Evolutionary conservation across 1,139 yeast species (phyloP).

Genomic region (Hemisphaericaspora subhashii): DNA sequence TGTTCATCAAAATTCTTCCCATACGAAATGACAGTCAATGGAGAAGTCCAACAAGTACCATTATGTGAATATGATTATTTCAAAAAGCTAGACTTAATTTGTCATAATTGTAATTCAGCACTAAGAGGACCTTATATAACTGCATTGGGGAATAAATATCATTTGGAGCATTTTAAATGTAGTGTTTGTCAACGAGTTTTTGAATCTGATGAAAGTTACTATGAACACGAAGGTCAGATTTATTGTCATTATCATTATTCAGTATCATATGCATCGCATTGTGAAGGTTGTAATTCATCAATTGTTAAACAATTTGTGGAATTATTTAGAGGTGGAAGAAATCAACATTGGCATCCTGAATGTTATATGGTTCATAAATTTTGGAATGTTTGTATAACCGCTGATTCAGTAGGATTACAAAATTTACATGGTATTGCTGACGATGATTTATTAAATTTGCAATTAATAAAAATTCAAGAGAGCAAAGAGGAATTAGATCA

Average conservation of each 20-base stretch:
- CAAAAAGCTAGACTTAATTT: slow-evolving; percentile 75
- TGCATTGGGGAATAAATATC: slow-evolving; percentile 89
- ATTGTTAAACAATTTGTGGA: slow-evolving; percentile 94
- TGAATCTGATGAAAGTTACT: slow-evolving; percentile 89
- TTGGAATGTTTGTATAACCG: slow-evolving; percentile 87
- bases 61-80: slow-evolving; percentile 94
- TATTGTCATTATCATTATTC: slow-evolving; percentile 94
- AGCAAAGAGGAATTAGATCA: slow-evolving; percentile 37
- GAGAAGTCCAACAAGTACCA: slow-evolving; percentile 53
- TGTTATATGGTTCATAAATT: slow-evolving; percentile 97
- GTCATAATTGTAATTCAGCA: slow-evolving; percentile 82
- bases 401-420: slow-evolving; percentile 60
- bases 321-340: slow-evolving; percentile 86
- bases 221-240: slow-evolving; percentile 80
- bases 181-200: slow-evolving; percentile 84
- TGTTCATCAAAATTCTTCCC: slow-evolving; percentile 78
- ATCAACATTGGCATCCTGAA: slow-evolving; percentile 99
- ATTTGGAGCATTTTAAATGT: slow-evolving; percentile 93
- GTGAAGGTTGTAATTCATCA: slow-evolving; percentile 92
- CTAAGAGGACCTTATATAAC: slow-evolving; percentile 92
- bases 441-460: slow-evolving; percentile 24
- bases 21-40: slow-evolving; percentile 39
- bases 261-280: slow-evolving; percentile 77
- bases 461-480: slow-evolving; percentile 7
- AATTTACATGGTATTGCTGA: slow-evolving; percentile 11